phyloP scores from a whole-genome alignment of 2,329 filamentous ascomycete species.

The Botrytis medusae region DNA sequence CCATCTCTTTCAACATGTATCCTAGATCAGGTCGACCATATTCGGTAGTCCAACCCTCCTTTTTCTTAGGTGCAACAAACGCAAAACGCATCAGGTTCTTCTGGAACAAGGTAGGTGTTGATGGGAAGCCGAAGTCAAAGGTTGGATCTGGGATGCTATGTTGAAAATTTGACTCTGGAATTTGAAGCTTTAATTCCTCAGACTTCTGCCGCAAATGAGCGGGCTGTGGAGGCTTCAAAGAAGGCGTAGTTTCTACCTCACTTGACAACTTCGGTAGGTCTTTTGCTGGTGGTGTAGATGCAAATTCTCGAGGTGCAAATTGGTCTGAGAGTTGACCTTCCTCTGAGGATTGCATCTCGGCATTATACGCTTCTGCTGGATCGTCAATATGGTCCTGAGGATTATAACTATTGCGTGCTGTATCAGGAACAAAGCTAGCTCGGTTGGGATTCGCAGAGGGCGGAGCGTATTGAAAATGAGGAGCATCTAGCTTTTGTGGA shows the following conservation, averaged over 20 bases:
- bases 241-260: conserved; percentile 3
- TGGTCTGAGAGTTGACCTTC: conserved; percentile 27
- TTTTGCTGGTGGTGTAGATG: conserved; percentile 22
- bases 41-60: conserved; percentile 86
- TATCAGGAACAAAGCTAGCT: conserved; percentile 18
- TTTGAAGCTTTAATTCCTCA: conserved; percentile 30
- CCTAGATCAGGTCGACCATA: conserved; percentile 88
- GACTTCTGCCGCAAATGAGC: conserved; percentile 30
- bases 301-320: conserved; percentile 24
- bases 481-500: conserved; percentile 47
- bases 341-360: conserved; percentile 1
- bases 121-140: conserved; percentile 80
- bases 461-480: conserved; percentile 61
- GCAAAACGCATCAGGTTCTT: conserved; percentile 89
- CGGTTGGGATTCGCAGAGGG: conserved; percentile 44
- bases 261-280: conserved; percentile 13
- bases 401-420: conserved; percentile 35
- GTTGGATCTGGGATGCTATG: conserved; percentile 38
- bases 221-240: conserved; percentile 24
- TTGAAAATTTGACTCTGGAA: conserved; percentile 25
- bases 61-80: conserved; percentile 69
- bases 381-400: conserved; percentile 32
- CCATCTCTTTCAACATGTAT: conserved; percentile 81
- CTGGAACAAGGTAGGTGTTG: conserved; percentile 82
- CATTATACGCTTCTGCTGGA: conserved; percentile 29